Conservation (phyloP, 768 basidiomycete species). For the Psilocybe sp. region DNA sequence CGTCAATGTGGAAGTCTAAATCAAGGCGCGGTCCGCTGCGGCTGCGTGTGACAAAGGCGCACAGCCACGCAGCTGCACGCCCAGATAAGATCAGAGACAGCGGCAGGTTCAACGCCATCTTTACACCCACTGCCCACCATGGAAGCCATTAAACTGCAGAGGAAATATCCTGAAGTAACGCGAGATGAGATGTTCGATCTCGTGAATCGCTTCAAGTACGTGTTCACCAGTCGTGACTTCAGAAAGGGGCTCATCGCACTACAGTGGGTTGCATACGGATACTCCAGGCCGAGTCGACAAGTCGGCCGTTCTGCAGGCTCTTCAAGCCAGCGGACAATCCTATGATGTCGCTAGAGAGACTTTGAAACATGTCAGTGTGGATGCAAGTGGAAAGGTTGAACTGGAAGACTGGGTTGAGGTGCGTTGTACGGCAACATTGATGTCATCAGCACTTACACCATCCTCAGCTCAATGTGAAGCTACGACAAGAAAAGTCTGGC, state of each 20-base stretch:
- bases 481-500: constrained; percentile 48
- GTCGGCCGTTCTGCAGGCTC: constrained; percentile 69
- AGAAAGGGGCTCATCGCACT: constrained; percentile 11
- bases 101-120: not conserved
- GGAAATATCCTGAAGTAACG: constrained; percentile 88
- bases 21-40: too few relatives aligned
- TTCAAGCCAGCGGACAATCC: constrained; percentile 80
- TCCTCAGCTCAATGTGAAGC: constrained; percentile 78
- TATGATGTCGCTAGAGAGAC: constrained; percentile 90
- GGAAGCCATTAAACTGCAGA: constrained; percentile 85
- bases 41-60: too few relatives aligned
- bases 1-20: too few relatives aligned
- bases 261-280: constrained; percentile 72
- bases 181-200: constrained; percentile 94
- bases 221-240: constrained; percentile 15
- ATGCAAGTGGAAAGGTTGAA: constrained; percentile 94
- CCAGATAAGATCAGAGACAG: constrained; percentile 12
- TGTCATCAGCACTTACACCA: constrained; percentile 12
- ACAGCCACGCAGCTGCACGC: too few relatives aligned
- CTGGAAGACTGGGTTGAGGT: constrained; percentile 99
- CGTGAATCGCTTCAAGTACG: constrained; percentile 95
- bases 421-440: constrained; percentile 20
- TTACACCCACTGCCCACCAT: constrained; percentile 34
- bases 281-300: constrained; percentile 84
- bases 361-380: constrained; percentile 89